Evolutionary conservation across 2,329 filamentous ascomycete species (phyloP), one percentile per base, ranked within the genome.

Genomic region (Colletotrichum spinosum): DNA sequence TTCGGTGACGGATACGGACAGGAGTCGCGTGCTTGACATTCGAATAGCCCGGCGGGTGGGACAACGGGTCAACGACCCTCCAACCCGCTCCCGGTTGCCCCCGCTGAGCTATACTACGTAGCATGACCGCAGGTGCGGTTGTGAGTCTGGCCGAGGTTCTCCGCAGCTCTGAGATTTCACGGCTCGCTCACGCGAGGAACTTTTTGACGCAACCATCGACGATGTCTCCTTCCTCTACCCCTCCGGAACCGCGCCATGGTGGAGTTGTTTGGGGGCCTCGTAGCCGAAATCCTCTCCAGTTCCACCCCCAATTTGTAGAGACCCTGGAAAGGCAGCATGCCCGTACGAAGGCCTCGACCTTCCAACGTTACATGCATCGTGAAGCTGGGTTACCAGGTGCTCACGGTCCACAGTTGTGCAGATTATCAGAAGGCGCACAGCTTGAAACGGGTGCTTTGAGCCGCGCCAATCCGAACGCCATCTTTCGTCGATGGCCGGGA

Each of bases 1-100:
- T 48, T 62, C 57, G 58, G 52, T 62, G 52, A 62, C 52, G 58
- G 4, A 65, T 62, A 11, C 15, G 52, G 52, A 41, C 49, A 56
- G 49, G 62, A 41, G 37, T 65, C 58, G 62, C 46, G 62, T 49
- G 62, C 52, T 45, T 37, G 17, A 34, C 8, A 9, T 55, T 15
- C 35, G 34, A 55, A 52, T 33, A 61, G 45, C 57, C 46, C 25
- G 25, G 46, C 33, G 4, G 34, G 62, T 56, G 52, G 62, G 48
- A 61, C 58, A 13, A 17, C 51, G 35, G 49, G 60, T 48, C 49
- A 37, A 53, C n/a, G 13, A 15, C 17, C 46, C 41, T 50, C 48
- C 58, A 53, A 48, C 41, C 46, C 46, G 46, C 41, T 44, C 39
- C 12, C 9, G 10, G 42, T 45, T 49, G n/a, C 51, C 46, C 51